Evolutionary conservation across 106 monocot genomes (phyloP).

Genomic region (Allium fistulosum): DNA sequence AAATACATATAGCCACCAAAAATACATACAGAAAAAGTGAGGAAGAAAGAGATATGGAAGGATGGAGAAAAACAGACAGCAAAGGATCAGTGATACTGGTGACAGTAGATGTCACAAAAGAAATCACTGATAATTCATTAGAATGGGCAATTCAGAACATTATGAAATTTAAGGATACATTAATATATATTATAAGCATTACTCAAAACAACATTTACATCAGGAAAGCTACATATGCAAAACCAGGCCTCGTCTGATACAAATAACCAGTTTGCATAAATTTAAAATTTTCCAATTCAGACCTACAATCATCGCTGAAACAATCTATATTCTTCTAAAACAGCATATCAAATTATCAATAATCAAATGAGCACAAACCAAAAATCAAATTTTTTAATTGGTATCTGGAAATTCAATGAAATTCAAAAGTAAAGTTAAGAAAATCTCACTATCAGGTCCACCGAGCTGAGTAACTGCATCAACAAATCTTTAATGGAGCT

Average conservation of each 20-base stretch:
- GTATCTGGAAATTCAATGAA: too few species aligned
- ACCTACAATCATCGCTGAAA: too few species aligned
- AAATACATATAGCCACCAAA: not conserved
- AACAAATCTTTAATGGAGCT: too few species aligned
- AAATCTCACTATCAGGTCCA: too few species aligned
- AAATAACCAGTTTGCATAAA: not conserved
- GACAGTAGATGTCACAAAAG: constrained; percentile 13
- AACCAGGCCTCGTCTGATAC: not conserved
- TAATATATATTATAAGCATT: constrained; percentile 14
- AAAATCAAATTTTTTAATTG: too few species aligned
- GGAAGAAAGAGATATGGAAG: not conserved
- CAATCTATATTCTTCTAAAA: too few species aligned
- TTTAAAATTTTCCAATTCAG: too few species aligned
- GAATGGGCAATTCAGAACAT: constrained; percentile 15
- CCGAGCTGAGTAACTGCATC: too few species aligned
- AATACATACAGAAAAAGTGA: not conserved
- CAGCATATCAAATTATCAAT: too few species aligned
- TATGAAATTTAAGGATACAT: constrained; percentile 2
- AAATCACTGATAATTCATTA: constrained; percentile 11
- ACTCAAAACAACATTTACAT: not conserved
- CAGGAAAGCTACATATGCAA: constrained; percentile 3
- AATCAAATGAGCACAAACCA: too few species aligned
- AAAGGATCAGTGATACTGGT: constrained; percentile 10
- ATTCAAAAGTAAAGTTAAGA: too few species aligned
- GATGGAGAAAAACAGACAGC: not conserved